Evolutionary conservation across 1,284 basidiomycete genomes (phyloP), one percentile per base, ranked within the genome.

Genomic region (Wolfiporia cocos): DNA sequence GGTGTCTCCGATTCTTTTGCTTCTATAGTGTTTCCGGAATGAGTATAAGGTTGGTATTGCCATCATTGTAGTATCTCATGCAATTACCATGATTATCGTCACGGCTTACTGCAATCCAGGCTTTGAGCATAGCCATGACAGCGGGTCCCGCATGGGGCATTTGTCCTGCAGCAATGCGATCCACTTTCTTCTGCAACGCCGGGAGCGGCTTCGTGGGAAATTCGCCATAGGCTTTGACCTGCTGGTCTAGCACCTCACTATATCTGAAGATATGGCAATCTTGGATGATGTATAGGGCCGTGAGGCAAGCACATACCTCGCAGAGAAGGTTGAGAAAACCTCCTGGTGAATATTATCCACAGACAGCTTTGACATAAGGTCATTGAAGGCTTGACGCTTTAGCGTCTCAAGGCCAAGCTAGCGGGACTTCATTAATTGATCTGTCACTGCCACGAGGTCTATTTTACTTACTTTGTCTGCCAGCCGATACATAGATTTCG

Each of bases 401-500:
- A 55, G 42, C 5, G 20, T 18, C 2, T 46, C n/a, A 12, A 53
- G 26, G 3, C 44, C 51, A 29, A 50, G 49, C 53, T 55, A 14
- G 4, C 14, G 12, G 21, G 17, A 34, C 9, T 9, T 10, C 10
- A 18, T 34, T 12, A 11, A 11, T 34, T 18, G 14, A 26, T n/a
- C 20, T 12, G 14, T 9, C 14, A 29, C 14, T 39, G 28, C 26
- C 18, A 15, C 6, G 28, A 14, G 18, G 17, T 15, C 3, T 11
- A 9, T 5, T 11, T 4, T 5, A 24, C 41, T n/a, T 20, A 53
- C 53, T 33, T 44, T 49, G 14, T 49, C 39, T 11, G 53, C 51
- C 3, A 55, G 17, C 1, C 48, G 43, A 30, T 55, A 55, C 46
- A 53, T 51, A 1, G 53, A 55, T 36, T 55, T 54, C 4, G 51